phyloP scores from a whole-genome alignment of 192 early-diverging fungal species.

The Pilobolus umbonatus region DNA sequence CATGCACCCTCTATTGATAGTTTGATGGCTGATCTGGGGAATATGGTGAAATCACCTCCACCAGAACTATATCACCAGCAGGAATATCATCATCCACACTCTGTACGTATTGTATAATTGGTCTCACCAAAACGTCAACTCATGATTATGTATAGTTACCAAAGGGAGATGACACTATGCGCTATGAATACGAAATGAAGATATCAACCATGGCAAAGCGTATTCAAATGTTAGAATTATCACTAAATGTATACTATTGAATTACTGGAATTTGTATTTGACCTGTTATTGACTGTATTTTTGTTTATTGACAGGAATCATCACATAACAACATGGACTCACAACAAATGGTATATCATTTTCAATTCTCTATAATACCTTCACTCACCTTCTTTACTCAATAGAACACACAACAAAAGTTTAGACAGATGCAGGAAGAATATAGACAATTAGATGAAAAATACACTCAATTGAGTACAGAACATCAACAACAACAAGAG shows the following conservation, averaged over 20 bases:
- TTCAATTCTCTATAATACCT: too few relatives aligned
- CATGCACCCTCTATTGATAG: conserved; percentile 55
- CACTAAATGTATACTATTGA: background rate
- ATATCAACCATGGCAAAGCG: conserved; percentile 56
- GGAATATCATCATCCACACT: background rate
- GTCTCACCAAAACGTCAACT: background rate
- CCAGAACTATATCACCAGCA: background rate
- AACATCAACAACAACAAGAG: conserved; percentile 14
- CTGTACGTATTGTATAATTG: too few relatives aligned
- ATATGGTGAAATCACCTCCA: conserved; percentile 49
- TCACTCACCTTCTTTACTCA: too few relatives aligned
- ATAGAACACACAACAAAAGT: conserved; percentile 44
- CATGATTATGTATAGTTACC: background rate
- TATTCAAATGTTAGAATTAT: conserved; percentile 57
- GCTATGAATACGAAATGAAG: conserved; percentile 57
- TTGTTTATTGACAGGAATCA: too few relatives aligned
- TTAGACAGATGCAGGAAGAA: conserved; percentile 64
- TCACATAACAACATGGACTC: too few relatives aligned
- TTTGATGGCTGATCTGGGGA: conserved; percentile 71
- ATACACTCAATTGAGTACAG: conserved; percentile 7
- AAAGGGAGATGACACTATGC: conserved; percentile 19
- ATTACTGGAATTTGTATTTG: too few relatives aligned
- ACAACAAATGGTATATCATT: too few relatives aligned
- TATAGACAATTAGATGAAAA: conserved; percentile 71
- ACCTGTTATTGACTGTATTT: too few relatives aligned